A percentile compares a stretch with the other conserved stretches of the same genome.
Evolutionary conservation across 495 filamentous ascomycete genomes (phyloP).

Genomic region (Aspergillus panamensis): DNA sequence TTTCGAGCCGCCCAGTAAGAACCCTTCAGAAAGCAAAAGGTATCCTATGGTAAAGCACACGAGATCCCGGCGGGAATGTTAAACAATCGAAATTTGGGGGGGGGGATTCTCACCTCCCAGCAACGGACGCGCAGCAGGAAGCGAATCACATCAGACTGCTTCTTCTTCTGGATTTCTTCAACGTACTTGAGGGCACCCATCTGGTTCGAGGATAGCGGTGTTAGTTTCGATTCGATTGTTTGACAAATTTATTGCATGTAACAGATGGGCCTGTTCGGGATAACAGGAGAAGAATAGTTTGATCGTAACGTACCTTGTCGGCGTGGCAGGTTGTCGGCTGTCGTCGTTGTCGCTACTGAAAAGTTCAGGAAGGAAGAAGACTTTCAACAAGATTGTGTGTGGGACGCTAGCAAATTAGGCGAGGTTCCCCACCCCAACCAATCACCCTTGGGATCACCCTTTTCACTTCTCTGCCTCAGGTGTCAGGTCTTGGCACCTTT

Average conservation of each 20-base stretch:
- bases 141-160: slow-evolving; percentile 98
- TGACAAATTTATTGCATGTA: not conserved
- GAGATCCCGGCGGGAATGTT: slow-evolving; percentile 47
- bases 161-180: slow-evolving; percentile 99
- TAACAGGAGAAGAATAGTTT: not conserved
- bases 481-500: not conserved
- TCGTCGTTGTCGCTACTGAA: slow-evolving; percentile 46
- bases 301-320: slow-evolving; percentile 48
- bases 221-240: slow-evolving; percentile 13
- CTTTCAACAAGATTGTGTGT: slow-evolving; percentile 43
- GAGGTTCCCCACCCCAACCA: slow-evolving; percentile 26
- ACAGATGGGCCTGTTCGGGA: not conserved
- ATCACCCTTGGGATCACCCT: not conserved
- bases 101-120: slow-evolving; percentile 92
- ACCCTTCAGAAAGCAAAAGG: slow-evolving; percentile 29
- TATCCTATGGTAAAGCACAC: slow-evolving; percentile 44
- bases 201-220: slow-evolving; percentile 30
- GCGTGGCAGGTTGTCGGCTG: slow-evolving; percentile 48
- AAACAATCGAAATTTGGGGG: slow-evolving; percentile 46
- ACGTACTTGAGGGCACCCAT: slow-evolving; percentile 99
- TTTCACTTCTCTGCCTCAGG: slow-evolving; percentile 17
- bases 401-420: slow-evolving; percentile 48
- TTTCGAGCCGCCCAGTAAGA: slow-evolving; percentile 39
- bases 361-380: slow-evolving; percentile 39
- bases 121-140: slow-evolving; percentile 99